Evolutionary conservation across 106 monocot species (phyloP).

Genomic region (Allium cepa): DNA sequence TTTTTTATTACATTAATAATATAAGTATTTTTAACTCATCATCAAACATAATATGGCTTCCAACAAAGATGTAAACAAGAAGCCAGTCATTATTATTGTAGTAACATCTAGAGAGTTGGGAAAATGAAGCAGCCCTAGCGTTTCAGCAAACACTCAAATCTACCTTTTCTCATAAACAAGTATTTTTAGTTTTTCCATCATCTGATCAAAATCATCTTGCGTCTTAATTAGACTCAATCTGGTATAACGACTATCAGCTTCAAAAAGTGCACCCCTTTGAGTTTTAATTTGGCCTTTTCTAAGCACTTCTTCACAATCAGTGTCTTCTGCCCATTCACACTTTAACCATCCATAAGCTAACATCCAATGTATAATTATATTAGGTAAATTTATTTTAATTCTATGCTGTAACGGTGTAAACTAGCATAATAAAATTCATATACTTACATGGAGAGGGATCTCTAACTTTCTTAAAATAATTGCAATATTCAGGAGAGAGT

Average conservation of each 20-base stretch:
- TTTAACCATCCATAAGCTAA: slow-evolving; percentile 86
- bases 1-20: no score
- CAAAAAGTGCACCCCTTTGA: slow-evolving; percentile 18
- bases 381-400: not conserved
- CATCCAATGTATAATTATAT: not conserved
- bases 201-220: slow-evolving; percentile 48
- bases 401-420: not conserved
- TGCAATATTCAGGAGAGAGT: slow-evolving; percentile 48
- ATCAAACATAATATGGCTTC: no score
- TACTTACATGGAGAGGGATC: slow-evolving; percentile 50
- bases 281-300: slow-evolving; percentile 38
- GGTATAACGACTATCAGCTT: slow-evolving; percentile 22
- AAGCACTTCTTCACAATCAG: slow-evolving; percentile 29
- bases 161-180: slow-evolving; percentile 6
- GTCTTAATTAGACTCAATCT: slow-evolving; percentile 57
- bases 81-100: no score
- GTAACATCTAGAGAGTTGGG: no score
- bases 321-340: slow-evolving; percentile 61
- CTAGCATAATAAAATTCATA: no score
- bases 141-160: no score
- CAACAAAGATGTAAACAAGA: no score
- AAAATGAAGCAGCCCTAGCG: no score
- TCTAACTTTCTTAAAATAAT: slow-evolving; percentile 47
- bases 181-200: slow-evolving; percentile 17
- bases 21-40: no score